Evolutionary conservation across 805 yeast genomes (phyloP).

Genomic region (Wickerhamiella spandovensis): DNA sequence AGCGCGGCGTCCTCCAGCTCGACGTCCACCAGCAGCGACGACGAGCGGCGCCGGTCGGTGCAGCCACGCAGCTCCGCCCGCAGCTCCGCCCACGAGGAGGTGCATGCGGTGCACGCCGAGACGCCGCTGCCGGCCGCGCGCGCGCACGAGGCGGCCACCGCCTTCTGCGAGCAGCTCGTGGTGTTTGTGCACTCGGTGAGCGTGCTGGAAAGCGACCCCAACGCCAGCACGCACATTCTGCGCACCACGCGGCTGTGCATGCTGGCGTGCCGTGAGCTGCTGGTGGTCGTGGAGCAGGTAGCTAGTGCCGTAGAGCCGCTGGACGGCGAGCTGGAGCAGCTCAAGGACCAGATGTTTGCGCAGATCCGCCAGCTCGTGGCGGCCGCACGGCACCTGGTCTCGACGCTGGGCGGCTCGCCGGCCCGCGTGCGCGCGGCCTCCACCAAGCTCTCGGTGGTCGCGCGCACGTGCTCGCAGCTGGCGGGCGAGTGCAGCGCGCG

Average conservation of each 20-base stretch:
- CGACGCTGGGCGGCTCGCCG: slow-evolving; percentile 15
- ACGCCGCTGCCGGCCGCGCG: slow-evolving; percentile 22
- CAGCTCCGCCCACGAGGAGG: background rate
- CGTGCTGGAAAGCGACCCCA: slow-evolving; percentile 19
- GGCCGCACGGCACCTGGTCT: slow-evolving; percentile 27
- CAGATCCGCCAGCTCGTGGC: slow-evolving; percentile 24
- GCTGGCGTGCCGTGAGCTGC: slow-evolving; percentile 28
- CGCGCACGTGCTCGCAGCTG: slow-evolving; percentile 23
- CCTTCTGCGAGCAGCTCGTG: slow-evolving; percentile 24
- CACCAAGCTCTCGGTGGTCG: slow-evolving; percentile 19
- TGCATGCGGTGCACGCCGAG: slow-evolving; percentile 2
- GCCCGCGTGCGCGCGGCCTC: slow-evolving; percentile 10
- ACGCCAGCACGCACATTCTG: slow-evolving; percentile 23
- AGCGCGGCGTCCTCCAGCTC: background rate
- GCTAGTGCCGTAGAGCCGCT: slow-evolving; percentile 19
- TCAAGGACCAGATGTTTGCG: slow-evolving; percentile 24
- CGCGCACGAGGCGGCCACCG: slow-evolving; percentile 25
- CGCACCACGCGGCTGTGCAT: slow-evolving; percentile 27
- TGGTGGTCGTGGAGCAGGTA: slow-evolving; percentile 25
- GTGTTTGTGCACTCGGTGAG: slow-evolving; percentile 22
- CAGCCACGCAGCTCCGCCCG: background rate
- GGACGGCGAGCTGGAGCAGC: slow-evolving; percentile 20
- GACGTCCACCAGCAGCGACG: background rate
- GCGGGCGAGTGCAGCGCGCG: slow-evolving; percentile 23
- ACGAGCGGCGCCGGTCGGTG: background rate